A percentile compares a stretch with the other conserved stretches of the same genome.
These are phyloP conservation scores for Bruguiera hainesii DNA, from an alignment of 441 rosid species.

Conservation along the genomic window DNA sequence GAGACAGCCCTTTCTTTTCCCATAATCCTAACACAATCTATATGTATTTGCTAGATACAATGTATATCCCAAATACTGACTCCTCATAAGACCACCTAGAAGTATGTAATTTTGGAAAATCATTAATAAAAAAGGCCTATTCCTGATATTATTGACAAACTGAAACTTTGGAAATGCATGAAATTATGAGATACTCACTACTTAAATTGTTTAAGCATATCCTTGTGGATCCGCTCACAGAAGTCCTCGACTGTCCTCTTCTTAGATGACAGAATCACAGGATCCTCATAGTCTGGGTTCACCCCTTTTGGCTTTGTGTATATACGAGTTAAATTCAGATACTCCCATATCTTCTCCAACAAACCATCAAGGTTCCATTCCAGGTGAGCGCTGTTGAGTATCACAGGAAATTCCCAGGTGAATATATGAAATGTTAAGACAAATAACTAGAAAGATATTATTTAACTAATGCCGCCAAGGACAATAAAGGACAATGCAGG, in stretches of 20 bases:
- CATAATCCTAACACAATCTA: too few species aligned
- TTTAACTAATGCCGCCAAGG: not conserved
- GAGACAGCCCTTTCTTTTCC: too few species aligned
- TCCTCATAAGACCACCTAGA: too few species aligned
- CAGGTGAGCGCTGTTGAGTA: constrained; percentile 69
- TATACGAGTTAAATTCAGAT: constrained; percentile 81
- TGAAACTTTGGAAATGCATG: not conserved
- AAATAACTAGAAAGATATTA: not conserved
- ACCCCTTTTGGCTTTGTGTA: constrained; percentile 94
- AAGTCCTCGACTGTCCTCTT: constrained; percentile 90
- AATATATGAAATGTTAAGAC: not conserved
- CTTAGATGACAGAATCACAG: constrained; percentile 89
- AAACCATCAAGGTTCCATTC: constrained; percentile 98
- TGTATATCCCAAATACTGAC: too few species aligned
- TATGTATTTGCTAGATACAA: too few species aligned
- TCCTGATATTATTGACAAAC: not conserved
- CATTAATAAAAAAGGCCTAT: not conserved
- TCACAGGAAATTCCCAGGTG: not conserved
- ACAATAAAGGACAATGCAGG: not conserved
- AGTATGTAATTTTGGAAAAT: not conserved
- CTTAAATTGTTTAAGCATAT: constrained; percentile 87
- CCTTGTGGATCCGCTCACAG: constrained; percentile 84
- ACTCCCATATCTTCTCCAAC: constrained; percentile 91
- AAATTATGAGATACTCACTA: constrained; percentile 56
- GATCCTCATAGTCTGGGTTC: constrained; percentile 98